phyloP scores from a whole-genome alignment of 768 basidiomycete genomes.

The Serpula lacrymans region DNA sequence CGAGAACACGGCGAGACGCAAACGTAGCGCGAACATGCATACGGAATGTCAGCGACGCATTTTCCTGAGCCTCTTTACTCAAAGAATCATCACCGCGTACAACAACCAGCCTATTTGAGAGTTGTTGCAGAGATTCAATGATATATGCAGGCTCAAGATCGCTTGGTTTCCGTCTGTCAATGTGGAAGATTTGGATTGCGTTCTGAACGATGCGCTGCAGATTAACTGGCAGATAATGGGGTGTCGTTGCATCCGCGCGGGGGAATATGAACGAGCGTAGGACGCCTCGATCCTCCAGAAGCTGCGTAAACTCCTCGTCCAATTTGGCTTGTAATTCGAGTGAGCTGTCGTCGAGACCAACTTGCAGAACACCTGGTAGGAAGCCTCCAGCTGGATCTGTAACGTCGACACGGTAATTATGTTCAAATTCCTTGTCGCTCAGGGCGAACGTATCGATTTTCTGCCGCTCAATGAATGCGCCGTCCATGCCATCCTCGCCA shows the following conservation, averaged over 20 bases:
- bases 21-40: slow-evolving; percentile 92
- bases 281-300: slow-evolving; percentile 68
- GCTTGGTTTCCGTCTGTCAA: slow-evolving; percentile 89
- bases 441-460: slow-evolving; percentile 86
- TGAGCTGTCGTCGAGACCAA: slow-evolving; percentile 84
- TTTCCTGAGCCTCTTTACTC: slow-evolving; percentile 74
- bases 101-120: slow-evolving; percentile 76
- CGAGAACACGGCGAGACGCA: slow-evolving; percentile 82
- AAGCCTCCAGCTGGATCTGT: slow-evolving; percentile 82
- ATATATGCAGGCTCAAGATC: slow-evolving; percentile 89
- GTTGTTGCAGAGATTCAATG: slow-evolving; percentile 70
- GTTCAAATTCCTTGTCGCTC: slow-evolving; percentile 80
- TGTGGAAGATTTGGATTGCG: slow-evolving; percentile 94
- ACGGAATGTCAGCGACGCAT: slow-evolving; percentile 88
- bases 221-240: slow-evolving; percentile 93
- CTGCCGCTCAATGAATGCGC: slow-evolving; percentile 95
- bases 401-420: slow-evolving; percentile 92
- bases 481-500: slow-evolving; percentile 99
- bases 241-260: slow-evolving; percentile 60
- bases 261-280: slow-evolving; percentile 87
- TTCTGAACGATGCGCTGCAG: slow-evolving; percentile 94
- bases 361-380: slow-evolving; percentile 73
- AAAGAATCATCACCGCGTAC: slow-evolving; percentile 84
- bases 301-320: slow-evolving; percentile 71
- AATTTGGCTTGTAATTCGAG: slow-evolving; percentile 79